Evolutionary conservation across 352 stramenopile genomes (phyloP).

Genomic region (Elongisporangium prolatum): DNA sequence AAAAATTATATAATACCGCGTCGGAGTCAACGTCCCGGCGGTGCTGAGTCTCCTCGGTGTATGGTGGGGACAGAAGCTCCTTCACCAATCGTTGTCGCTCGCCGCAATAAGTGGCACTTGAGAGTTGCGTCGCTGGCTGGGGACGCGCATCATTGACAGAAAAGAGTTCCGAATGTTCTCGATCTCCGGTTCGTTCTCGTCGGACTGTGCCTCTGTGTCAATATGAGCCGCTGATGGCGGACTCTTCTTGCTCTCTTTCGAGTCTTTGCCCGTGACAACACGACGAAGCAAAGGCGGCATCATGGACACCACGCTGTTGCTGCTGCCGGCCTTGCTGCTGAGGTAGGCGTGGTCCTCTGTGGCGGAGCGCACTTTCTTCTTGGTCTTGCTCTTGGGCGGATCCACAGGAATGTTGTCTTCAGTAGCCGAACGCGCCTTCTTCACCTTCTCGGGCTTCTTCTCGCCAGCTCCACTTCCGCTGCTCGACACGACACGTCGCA

Average conservation of each 20-base stretch:
- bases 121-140: constrained; percentile 38
- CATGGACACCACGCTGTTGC: not conserved
- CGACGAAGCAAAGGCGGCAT: not conserved
- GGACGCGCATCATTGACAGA: constrained; percentile 64
- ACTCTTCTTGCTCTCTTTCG: not conserved
- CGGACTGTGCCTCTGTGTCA: constrained; percentile 14
- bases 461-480: constrained; percentile 1
- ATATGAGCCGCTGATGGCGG: not conserved
- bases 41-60: constrained; percentile 19
- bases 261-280: not conserved
- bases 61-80: constrained; percentile 6
- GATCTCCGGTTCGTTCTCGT: constrained; percentile 25
- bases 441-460: constrained; percentile 4
- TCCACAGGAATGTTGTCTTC: constrained; percentile 2
- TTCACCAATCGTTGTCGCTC: constrained; percentile 18
- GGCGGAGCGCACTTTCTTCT: constrained; percentile 5
- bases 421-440: constrained; percentile 5
- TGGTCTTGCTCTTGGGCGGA: constrained; percentile 14
- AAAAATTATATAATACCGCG: constrained; percentile 1
- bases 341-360: constrained; percentile 1
- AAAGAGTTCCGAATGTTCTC: constrained; percentile 56
- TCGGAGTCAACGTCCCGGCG: not conserved
- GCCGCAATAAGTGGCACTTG: constrained; percentile 59
- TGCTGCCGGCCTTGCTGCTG: not conserved
- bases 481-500: constrained; percentile 31